phyloP scores from a whole-genome alignment of 148 eudicot species.

The Silene uniflora region DNA sequence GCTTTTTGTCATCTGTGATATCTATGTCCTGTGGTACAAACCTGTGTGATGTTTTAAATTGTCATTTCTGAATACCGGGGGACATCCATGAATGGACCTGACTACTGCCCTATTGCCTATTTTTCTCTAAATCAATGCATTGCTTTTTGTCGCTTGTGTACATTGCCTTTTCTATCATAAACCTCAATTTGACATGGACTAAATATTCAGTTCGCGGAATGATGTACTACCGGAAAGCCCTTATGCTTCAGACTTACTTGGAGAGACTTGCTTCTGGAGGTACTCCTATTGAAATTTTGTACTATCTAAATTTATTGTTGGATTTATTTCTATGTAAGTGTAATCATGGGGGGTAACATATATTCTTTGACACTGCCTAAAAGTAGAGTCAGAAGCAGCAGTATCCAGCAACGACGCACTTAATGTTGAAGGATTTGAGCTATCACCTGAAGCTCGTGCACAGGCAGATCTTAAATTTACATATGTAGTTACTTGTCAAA shows the following conservation, averaged over 20 bases:
- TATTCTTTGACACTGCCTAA: conserved; percentile 16
- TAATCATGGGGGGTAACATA: not conserved
- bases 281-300: conserved; percentile 12
- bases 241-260: conserved; percentile 88
- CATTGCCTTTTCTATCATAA: conserved; percentile 11
- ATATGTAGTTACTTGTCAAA: conserved; percentile 95
- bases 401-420: conserved; percentile 42
- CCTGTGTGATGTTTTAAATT: conserved; percentile 2
- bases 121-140: not conserved
- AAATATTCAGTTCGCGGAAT: conserved; percentile 83
- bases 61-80: not conserved
- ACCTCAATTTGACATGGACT: conserved; percentile 2
- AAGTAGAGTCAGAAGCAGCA: conserved; percentile 68
- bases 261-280: conserved; percentile 76
- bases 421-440: conserved; percentile 73
- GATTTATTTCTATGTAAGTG: not conserved
- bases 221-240: conserved; percentile 99
- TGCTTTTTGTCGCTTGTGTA: not conserved
- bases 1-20: not conserved
- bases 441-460: conserved; percentile 95
- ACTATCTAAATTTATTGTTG: conserved; percentile 13
- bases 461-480: conserved; percentile 96
- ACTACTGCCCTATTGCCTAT: not conserved
- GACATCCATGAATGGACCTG: not conserved
- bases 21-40: not conserved